These are phyloP conservation scores for Leishmania turanica DNA, from an alignment of 208 protist genomes.

Conservation along the genomic window DNA sequence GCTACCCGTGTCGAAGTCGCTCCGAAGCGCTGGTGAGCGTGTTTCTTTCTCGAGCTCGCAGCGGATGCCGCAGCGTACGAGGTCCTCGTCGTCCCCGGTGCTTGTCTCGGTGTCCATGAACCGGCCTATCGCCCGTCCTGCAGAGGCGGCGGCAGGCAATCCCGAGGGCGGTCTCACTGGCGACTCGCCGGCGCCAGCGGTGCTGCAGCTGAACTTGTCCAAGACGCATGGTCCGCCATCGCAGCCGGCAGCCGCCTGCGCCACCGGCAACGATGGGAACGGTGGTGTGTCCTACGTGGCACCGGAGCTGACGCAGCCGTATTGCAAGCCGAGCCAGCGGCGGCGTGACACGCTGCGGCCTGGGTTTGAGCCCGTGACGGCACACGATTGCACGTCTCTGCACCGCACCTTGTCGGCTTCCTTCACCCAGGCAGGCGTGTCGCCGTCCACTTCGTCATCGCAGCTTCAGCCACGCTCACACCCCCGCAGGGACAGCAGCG, in stretches of 20 bases:
- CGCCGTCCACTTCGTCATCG: conserved; percentile 8
- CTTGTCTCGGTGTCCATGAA: conserved; percentile 12
- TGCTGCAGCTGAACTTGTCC: conserved; percentile 16
- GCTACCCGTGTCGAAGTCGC: conserved; percentile 2
- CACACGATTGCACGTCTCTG: conserved; percentile 3
- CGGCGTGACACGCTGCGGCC: conserved; percentile 28
- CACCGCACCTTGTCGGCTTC: conserved; percentile 2
- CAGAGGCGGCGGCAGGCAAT: not conserved
- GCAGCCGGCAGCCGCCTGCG: not conserved
- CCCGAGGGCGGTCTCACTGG: not conserved
- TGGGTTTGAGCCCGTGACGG: conserved; percentile 41
- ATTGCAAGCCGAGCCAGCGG: conserved; percentile 11
- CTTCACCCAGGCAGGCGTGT: not conserved
- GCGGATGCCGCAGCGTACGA: conserved; percentile 7
- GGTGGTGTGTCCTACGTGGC: conserved; percentile 17
- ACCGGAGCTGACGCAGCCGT: conserved; percentile 30
- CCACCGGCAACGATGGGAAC: conserved; percentile 6
- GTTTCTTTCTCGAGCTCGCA: conserved; percentile 4
- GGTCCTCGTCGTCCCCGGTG: conserved; percentile 9
- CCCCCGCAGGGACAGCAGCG: not conserved
- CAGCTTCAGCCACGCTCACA: conserved; percentile 12
- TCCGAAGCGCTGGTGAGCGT: not conserved
- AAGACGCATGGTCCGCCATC: conserved; percentile 8
- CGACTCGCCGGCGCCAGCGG: not conserved
- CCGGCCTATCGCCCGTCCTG: conserved; percentile 4